These are phyloP conservation scores for Talaromyces albobiverticillius DNA, from an alignment of 2,329 filamentous ascomycete species.

Conservation along the genomic window DNA sequence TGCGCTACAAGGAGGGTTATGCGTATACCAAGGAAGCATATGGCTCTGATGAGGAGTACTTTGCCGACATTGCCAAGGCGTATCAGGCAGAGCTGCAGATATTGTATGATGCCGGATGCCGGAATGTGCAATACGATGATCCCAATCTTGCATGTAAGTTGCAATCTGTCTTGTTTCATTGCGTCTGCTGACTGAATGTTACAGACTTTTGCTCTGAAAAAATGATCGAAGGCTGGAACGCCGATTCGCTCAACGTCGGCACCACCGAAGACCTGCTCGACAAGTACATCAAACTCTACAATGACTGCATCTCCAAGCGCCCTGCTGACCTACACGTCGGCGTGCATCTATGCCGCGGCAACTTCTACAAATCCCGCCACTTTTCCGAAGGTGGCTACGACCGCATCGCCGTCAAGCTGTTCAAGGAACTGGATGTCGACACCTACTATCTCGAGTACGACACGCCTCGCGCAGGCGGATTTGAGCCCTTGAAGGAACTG, in stretches of 20 bases:
- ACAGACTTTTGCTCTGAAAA: slow-evolving; percentile 71
- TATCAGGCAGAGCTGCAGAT: slow-evolving; percentile 62
- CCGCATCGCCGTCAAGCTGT: slow-evolving; percentile 64
- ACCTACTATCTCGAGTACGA: slow-evolving; percentile 71
- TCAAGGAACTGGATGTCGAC: slow-evolving; percentile 60
- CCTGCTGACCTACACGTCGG: slow-evolving; percentile 72
- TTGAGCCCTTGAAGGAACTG: slow-evolving; percentile 62
- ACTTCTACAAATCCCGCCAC: slow-evolving; percentile 65
- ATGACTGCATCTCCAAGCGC: slow-evolving; percentile 63
- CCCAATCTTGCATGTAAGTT: slow-evolving; percentile 63
- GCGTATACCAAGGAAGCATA: slow-evolving; percentile 59
- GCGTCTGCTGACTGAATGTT: slow-evolving; percentile 9
- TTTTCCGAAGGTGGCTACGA: slow-evolving; percentile 68
- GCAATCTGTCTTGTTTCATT: too few species aligned
- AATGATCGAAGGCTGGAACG: slow-evolving; percentile 68
- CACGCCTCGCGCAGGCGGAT: slow-evolving; percentile 62
- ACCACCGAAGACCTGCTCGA: slow-evolving; percentile 69
- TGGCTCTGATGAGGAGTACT: slow-evolving; percentile 59
- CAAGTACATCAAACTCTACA: slow-evolving; percentile 74
- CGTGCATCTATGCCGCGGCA: slow-evolving; percentile 68
- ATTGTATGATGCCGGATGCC: slow-evolving; percentile 60
- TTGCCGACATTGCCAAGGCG: slow-evolving; percentile 62
- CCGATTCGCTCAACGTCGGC: slow-evolving; percentile 65
- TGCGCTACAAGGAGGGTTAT: slow-evolving; percentile 56
- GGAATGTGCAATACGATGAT: slow-evolving; percentile 68